These are phyloP conservation scores for Cynara cardunculus DNA, from an alignment of 129 eudicot species.

Conservation along the genomic window DNA sequence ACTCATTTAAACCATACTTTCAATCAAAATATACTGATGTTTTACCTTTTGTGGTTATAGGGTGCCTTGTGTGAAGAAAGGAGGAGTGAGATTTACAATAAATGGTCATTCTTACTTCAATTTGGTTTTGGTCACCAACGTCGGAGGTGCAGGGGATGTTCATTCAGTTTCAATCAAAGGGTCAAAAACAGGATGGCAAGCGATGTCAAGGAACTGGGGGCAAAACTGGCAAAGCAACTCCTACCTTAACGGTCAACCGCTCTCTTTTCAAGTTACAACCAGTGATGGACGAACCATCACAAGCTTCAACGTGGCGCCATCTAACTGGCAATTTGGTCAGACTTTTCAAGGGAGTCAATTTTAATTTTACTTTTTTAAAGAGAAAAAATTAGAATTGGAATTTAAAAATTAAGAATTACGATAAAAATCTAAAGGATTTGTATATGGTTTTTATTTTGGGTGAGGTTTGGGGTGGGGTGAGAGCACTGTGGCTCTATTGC, in stretches of 20 bases:
- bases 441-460: conserved; percentile 20
- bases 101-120: conserved; percentile 85
- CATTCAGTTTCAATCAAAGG: conserved; percentile 75
- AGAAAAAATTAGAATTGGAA: not conserved
- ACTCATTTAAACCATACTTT: not conserved
- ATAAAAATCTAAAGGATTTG: conserved; percentile 10
- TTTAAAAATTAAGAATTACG: not conserved
- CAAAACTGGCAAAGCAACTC: conserved; percentile 92
- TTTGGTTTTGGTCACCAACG: conserved; percentile 70
- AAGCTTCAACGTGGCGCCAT: conserved; percentile 60
- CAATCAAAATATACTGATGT: not conserved
- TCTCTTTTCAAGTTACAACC: conserved; percentile 73
- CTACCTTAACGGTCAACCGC: conserved; percentile 60
- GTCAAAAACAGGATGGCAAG: conserved; percentile 67
- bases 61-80: conserved; percentile 74
- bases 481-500: conserved; percentile 40
- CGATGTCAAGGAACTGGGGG: conserved; percentile 86
- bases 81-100: conserved; percentile 77
- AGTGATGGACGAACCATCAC: conserved; percentile 71
- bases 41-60: conserved; percentile 14
- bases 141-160: conserved; percentile 82
- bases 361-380: conserved; percentile 14
- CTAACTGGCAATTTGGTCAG: conserved; percentile 76
- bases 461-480: conserved; percentile 11
- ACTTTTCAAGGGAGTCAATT: conserved; percentile 71